Percentiles rank a stretch among this genome's conserved stretches.
These are phyloP conservation scores for Claviceps quebecensis DNA, from an alignment of 2,329 filamentous ascomycete genomes.

Conservation along the genomic window DNA sequence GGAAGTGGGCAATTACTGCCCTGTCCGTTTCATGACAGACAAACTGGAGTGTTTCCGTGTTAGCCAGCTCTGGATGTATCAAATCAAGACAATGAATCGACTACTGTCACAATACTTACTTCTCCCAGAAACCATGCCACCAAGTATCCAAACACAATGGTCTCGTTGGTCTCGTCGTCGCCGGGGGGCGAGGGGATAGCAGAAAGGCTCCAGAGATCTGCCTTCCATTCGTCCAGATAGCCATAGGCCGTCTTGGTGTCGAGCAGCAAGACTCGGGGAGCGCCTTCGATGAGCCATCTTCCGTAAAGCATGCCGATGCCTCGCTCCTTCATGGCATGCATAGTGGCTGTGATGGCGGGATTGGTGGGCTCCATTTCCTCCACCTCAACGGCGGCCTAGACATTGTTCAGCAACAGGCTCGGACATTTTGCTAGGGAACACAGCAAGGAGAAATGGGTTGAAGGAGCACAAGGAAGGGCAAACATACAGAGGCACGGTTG, in stretches of 20 bases:
- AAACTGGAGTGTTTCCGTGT: conserved; percentile 42
- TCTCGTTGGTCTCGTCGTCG: conserved; percentile 93
- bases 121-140: conserved; percentile 98
- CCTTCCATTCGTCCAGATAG: conserved; percentile 92
- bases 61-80: too few species aligned
- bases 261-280: conserved; percentile 83
- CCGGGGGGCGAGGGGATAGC: conserved; percentile 86
- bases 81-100: too few species aligned
- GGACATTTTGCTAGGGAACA: conserved; percentile 1
- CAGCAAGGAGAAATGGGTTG: not conserved
- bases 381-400: conserved; percentile 91
- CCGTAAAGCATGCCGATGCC: conserved; percentile 86
- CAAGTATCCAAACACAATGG: conserved; percentile 92
- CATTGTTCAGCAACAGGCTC: conserved; percentile 3
- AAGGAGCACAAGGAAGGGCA: not conserved
- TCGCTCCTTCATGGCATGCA: conserved; percentile 83
- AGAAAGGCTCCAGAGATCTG: conserved; percentile 83
- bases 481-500: conserved; percentile 71
- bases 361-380: conserved; percentile 80
- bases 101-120: conserved; percentile 35
- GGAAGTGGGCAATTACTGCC: conserved; percentile 94
- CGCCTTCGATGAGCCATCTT: conserved; percentile 94
- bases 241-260: conserved; percentile 88
- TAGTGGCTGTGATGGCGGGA: conserved; percentile 65
- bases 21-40: conserved; percentile 83